Base-by-base conservation (phyloP, 257 asterid genomes). In the Forsythia suspensa region DNA sequence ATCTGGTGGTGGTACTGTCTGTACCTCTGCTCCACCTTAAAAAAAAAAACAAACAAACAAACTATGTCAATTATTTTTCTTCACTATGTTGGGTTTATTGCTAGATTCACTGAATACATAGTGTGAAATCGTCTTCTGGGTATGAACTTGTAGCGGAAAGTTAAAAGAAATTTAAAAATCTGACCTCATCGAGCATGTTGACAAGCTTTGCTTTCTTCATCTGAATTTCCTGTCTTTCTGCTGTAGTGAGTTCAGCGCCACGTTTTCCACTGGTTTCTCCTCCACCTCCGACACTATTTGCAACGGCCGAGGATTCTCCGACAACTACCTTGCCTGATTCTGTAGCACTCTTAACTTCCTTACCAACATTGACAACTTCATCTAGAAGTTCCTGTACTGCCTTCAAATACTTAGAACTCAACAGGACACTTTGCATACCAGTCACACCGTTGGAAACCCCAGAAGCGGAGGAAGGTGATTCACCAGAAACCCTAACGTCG, bases 1-100 rank as follows among this genome's bases (percentile, higher is more conserved):
- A 91, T 85, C 52, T 89, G 90, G 12, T 88, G 87, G 69, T 89
- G 87, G 59, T 91, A 91, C 55, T 91, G 91, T 44, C 81, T 84
- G 88, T 89, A 91, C 83, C 92, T 88, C 70, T 86, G 90, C 80
- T 87, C 94, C 77, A 89, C 94, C 96, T 91, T 40, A 59, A 70
- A 39, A 63, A 4, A 13, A 24, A 21, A 12, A 72, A 34, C 8
- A 41, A 52, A 34, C 4, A 6, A 55, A 55, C 4, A 13, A 6
- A 12, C 48, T 43, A 8, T 2, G 57, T 6, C 57, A 48, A 18
- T 48, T 48, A 4, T 48, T 48, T 44, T 13, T 48, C 57, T 48
- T n/a, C 4, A 13, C 57, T 4, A 13, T 48, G 57, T 13, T 48
- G 15, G 57, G n/a, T 48, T 48, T 48, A 48, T 1, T 13, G 57